phyloP scores from a whole-genome alignment of 768 basidiomycete species.

The Russula abietina region DNA sequence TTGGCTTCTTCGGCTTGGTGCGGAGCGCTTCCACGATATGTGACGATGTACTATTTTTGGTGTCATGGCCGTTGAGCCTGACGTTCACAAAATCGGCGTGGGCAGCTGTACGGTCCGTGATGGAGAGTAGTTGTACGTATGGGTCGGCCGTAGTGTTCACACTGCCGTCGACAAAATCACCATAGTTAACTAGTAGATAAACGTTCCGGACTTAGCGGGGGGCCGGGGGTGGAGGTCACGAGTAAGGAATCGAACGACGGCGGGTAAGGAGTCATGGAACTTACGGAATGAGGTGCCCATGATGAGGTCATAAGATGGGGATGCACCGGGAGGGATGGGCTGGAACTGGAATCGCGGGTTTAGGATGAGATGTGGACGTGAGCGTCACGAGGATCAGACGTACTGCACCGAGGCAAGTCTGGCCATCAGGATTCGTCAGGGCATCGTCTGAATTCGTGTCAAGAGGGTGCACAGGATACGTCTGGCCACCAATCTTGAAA shows the following conservation, averaged over 20 bases:
- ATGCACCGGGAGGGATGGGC: slow-evolving; percentile 28
- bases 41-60: not conserved
- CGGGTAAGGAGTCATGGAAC: slow-evolving; percentile 18
- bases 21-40: not conserved
- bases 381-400: slow-evolving; percentile 1
- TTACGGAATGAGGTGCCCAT: slow-evolving; percentile 36
- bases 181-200: not conserved
- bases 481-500: slow-evolving; percentile 32
- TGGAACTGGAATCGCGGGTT: slow-evolving; percentile 28
- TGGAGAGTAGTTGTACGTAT: not conserved
- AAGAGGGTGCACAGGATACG: slow-evolving; percentile 34
- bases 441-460: slow-evolving; percentile 27
- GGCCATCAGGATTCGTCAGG: slow-evolving; percentile 28
- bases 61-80: not conserved
- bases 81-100: not conserved
- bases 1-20: not conserved
- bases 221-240: too few relatives aligned
- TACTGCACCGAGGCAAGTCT: slow-evolving; percentile 32
- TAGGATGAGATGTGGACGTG: not conserved
- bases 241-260: not conserved
- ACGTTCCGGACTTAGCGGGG: not conserved
- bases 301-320: slow-evolving; percentile 28
- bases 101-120: not conserved
- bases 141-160: not conserved
- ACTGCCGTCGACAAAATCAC: not conserved